phyloP scores from a whole-genome alignment of 331 rosid genomes.

The Saraca asoca region DNA sequence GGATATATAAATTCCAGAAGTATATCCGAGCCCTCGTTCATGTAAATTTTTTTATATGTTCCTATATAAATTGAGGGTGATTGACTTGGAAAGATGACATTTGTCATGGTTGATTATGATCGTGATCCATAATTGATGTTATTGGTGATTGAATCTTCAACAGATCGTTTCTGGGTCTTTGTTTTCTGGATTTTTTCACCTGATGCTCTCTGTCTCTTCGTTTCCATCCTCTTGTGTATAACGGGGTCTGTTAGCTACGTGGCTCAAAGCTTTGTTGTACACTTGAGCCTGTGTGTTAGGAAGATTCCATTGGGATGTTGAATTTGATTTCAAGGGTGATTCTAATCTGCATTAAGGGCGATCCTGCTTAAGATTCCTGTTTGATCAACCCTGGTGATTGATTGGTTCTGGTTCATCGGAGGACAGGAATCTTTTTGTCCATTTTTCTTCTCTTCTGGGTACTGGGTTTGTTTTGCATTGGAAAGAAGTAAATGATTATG shows the following conservation, averaged over 20 bases:
- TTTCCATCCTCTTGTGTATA: conserved; percentile 19
- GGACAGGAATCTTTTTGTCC: conserved; percentile 17
- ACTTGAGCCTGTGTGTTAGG: conserved; percentile 14
- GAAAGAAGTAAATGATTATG: conserved; percentile 31
- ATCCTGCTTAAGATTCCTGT: conserved; percentile 31
- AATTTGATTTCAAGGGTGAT: conserved; percentile 33
- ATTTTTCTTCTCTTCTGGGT: background rate
- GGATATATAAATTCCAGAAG: background rate
- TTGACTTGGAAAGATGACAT: background rate
- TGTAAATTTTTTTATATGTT: conserved; percentile 5
- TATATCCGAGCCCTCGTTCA: conserved; percentile 7
- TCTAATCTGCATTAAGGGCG: conserved; percentile 38
- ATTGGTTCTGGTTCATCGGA: conserved; percentile 22
- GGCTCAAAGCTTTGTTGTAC: conserved; percentile 37
- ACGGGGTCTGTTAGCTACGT: conserved; percentile 48
- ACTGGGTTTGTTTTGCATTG: conserved; percentile 36
- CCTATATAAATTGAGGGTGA: background rate
- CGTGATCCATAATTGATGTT: conserved; percentile 42
- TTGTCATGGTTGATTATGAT: conserved; percentile 21
- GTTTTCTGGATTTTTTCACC: conserved; percentile 8
- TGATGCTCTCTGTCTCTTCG: conserved; percentile 17
- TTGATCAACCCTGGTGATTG: conserved; percentile 28
- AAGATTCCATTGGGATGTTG: conserved; percentile 37
- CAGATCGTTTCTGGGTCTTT: conserved; percentile 49
- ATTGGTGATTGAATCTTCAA: conserved; percentile 27